Evolutionary conservation across 257 asterid genomes (phyloP), one percentile per base, ranked within the genome.

Genomic region (Thymus quinquecostatus): DNA sequence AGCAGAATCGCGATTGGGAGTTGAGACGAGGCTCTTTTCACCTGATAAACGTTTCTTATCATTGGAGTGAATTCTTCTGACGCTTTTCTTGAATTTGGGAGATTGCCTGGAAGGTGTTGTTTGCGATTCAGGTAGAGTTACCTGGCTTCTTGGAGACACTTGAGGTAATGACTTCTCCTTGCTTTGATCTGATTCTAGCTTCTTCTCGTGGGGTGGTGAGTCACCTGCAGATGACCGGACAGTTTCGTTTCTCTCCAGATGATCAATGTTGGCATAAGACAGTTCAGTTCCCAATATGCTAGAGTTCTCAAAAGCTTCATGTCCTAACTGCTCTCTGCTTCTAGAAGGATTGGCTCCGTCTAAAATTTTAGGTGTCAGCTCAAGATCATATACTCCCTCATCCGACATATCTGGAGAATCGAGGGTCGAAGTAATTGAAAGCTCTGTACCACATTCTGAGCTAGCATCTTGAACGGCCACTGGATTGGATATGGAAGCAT

Each of bases 371-470:
- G 71, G 68, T 77, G 82, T 96, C 49, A 72, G 84, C 53, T 62
- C 86, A 69, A 81, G 71, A 59, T 82, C 83, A 69, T 74, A 69
- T 60, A 59, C 86, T 75, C 82, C 95, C 7, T 75, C 79, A 40
- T 86, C 93, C 8, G 86, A 82, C 74, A 89, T 85, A 80, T 86
- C 94, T 6, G 89, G 92, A 70, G 96, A 89, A 84, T 93, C 97
- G 6, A 93, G 91, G 70, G 96, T 87, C 21, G 98, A 93, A 43
- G 97, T 75, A 76, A 93, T 84, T 65, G 97, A 90, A 77, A 93
- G 89, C 75, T 88, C 96, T 10, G 98, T 93, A 43, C 88, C 97
- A 84, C 96, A 88, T 78, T 93, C 97, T 9, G 98, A 90, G 69
- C 88, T 88, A 75, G 79, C 87, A 61, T 82, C 81, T 58, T 81